Evolutionary conservation across 805 yeast species (phyloP), one percentile per base, ranked within the genome.

Genomic region (Yarrowia deformans): DNA sequence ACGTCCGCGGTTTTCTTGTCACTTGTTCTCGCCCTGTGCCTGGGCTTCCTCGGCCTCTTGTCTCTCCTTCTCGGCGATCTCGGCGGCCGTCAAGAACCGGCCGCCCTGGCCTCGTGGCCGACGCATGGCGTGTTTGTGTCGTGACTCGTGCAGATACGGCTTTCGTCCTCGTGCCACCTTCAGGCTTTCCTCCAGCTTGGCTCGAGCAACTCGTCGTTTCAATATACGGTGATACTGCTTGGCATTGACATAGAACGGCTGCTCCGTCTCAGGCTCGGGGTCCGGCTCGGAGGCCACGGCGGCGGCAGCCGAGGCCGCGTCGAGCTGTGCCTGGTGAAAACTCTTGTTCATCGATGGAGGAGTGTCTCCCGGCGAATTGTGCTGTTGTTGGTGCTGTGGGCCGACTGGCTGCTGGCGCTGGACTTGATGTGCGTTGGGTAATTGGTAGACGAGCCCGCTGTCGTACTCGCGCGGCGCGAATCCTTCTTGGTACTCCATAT

Each of bases 81-180:
- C 91, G 12, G 97, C 97, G 14, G 98, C 97, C 0, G 99, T 95
- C 70, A 95, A 80, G 73, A 95, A 95, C 71, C 99, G 83, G 8
- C 99, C 99, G 40, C 99, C 99, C 80, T 95, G 98, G 35, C 99
- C 99, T 74, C 99, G 87, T 16, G 99, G 98, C 77, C 99, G 86
- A 77, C 98, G 85, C 99, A 95, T 95, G 2, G 99, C 99, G 78
- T 95, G 99, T 77, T 95, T 94, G 78, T 95, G 99, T 74, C 99
- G 85, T 19, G 97, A 91, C 79, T 95, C 99, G 77, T 95, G 99
- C 63, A 95, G 79, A 78, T 96, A 94, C 13, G 98, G 98, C 77
- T 90, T 89, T 74, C 98, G 86, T 18, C 96, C 96, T 72, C 97
- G 85, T 18, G 95, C 93, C 5, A 90, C 90, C 75, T 91, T 90